Evolutionary conservation across 1,284 basidiomycete species (phyloP), one percentile per base, ranked within the genome.

Genomic region (Apiotrichum sp.): DNA sequence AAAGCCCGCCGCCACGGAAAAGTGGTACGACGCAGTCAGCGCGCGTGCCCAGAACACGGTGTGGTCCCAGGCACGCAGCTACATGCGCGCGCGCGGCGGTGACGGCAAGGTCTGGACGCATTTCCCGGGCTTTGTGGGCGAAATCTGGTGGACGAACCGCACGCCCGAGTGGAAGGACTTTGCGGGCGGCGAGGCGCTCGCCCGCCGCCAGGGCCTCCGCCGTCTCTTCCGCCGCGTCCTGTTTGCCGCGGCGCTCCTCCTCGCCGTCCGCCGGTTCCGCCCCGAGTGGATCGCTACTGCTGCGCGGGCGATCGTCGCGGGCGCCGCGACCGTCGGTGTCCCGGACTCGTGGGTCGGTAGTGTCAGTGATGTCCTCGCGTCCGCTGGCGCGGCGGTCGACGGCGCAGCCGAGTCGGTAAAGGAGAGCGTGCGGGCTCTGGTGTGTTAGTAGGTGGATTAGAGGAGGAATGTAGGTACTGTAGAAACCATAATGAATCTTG

Each of bases 31-130:
- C n/a, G n/a, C 14, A 11, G 42, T 22, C 4, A 22, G 38, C 36
- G 11, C 11, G 32, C 45, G 45, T 39, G 38, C 45, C 10, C 43
- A 53, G 14, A 47, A 46, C 35, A 53, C 45, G 32, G 45, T 47
- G 8, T 53, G 52, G 52, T n/a, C 31, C 9, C 13, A 22, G 32
- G 52, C 45, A n/a, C 47, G 35, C 32, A 34, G 31, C 10, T 61
- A 58, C 55, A 52, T 50, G 35, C 50, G 56, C 31, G 42, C 47
- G n/a, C 39, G 50, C 29, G 53, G 52, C 4, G 56, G 59, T 22
- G 50, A 32, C 1, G 59, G 56, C 5, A 48, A 47, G 11, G 39
- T 55, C 32, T 61, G 45, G 52, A 53, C 52, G 5, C 52, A 53
- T 45, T 53, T 47, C 52, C 52, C 52, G 31, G 52, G 52, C 33